Percentiles rank a stretch among this genome's conserved stretches.
These are phyloP conservation scores for Lonicera japonica DNA, from an alignment of 129 eudicot species.

Conservation along the genomic window DNA sequence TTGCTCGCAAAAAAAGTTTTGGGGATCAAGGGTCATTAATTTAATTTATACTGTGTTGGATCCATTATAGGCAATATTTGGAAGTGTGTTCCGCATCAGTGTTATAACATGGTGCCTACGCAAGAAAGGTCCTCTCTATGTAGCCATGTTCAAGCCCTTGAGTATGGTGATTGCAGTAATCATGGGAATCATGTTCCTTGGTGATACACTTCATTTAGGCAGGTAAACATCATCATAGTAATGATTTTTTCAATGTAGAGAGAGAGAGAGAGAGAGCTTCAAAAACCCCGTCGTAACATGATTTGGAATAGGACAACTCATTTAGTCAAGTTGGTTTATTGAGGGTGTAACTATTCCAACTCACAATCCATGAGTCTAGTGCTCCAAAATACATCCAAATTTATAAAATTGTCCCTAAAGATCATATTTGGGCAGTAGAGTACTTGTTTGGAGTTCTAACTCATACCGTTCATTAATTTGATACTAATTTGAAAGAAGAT, in stretches of 20 bases:
- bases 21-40: no score
- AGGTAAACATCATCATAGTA: slow-evolving; percentile 28
- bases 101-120: slow-evolving; percentile 54
- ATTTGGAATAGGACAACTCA: no score
- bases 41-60: no score
- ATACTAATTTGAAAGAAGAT: not conserved
- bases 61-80: slow-evolving; percentile 32
- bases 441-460: not conserved
- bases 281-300: no score
- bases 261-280: no score
- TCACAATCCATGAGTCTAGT: no score
- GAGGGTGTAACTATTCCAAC: no score
- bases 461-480: not conserved
- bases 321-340: no score
- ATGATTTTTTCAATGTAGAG: not conserved
- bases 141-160: slow-evolving; percentile 57
- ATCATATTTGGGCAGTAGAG: not conserved
- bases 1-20: no score
- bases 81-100: slow-evolving; percentile 31
- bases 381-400: no score
- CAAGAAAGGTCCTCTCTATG: slow-evolving; percentile 55
- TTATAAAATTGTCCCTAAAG: not conserved
- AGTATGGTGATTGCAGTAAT: slow-evolving; percentile 47
- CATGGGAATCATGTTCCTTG: slow-evolving; percentile 47
- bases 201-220: slow-evolving; percentile 53